phyloP scores from a whole-genome alignment of 805 yeast genomes.

The Kregervanrija delftensis region DNA sequence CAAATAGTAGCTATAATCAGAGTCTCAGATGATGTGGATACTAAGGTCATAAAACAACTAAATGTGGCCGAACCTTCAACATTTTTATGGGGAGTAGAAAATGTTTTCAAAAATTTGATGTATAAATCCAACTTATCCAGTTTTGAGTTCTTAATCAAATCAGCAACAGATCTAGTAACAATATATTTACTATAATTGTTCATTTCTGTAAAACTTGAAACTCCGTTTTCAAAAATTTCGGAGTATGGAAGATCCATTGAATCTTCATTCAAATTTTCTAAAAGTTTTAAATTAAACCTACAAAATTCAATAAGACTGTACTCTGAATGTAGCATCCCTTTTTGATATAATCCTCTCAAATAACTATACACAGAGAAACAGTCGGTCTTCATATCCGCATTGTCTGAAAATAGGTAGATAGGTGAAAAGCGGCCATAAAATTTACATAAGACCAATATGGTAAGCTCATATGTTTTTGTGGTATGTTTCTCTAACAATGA shows the following conservation, averaged over 20 bases:
- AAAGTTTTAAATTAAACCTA: constrained; percentile 22
- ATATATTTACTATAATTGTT: constrained; percentile 4
- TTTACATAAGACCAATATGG: constrained; percentile 29
- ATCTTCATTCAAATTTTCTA: background rate
- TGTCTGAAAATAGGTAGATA: constrained; percentile 21
- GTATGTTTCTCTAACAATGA: constrained; percentile 13
- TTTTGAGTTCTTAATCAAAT: background rate
- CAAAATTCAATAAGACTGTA: constrained; percentile 27
- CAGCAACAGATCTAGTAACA: constrained; percentile 1
- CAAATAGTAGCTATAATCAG: constrained; percentile 31
- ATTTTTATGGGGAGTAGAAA: constrained; percentile 31
- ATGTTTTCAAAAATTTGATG: constrained; percentile 23
- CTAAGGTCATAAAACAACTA: constrained; percentile 27
- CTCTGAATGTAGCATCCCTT: constrained; percentile 34
- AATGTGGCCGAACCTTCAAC: constrained; percentile 34
- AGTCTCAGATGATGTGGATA: constrained; percentile 27
- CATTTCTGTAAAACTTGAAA: constrained; percentile 1
- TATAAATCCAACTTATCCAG: constrained; percentile 24
- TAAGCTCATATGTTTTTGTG: constrained; percentile 34
- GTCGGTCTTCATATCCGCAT: constrained; percentile 31
- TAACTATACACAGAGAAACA: constrained; percentile 42
- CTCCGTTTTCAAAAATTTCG: constrained; percentile 6
- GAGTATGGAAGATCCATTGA: background rate
- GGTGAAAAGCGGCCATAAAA: constrained; percentile 23
- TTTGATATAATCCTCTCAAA: constrained; percentile 34